These are phyloP conservation scores for Croton setiger DNA, from an alignment of 441 rosid genomes.

Conservation along the genomic window DNA sequence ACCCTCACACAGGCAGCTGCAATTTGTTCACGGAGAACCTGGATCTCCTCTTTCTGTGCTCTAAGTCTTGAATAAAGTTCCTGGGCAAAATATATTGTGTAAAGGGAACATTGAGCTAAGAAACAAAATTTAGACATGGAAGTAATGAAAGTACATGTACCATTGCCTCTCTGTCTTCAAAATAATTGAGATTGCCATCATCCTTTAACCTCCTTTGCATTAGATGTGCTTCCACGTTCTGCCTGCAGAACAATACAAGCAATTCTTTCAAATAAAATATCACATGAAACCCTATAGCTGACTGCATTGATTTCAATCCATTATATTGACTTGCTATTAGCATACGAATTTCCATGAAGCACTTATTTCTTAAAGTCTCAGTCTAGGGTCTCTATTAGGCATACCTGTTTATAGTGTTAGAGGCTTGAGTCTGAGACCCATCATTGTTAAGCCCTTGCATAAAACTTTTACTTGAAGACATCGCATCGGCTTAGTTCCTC, in stretches of 20 bases:
- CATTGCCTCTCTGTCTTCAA: constrained; percentile 66
- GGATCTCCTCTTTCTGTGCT: constrained; percentile 77
- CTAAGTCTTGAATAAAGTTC: constrained; percentile 57
- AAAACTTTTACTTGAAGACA: constrained; percentile 43
- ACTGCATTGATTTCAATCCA: neutral
- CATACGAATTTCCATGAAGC: neutral
- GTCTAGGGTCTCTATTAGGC: constrained; percentile 1
- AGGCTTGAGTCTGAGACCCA: constrained; percentile 33
- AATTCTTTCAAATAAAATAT: constrained; percentile 13
- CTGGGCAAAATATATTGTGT: constrained; percentile 34
- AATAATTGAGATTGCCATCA: constrained; percentile 35
- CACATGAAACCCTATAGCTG: neutral
- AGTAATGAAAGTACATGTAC: constrained; percentile 32
- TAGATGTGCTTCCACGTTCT: constrained; percentile 33
- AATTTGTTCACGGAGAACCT: constrained; percentile 71
- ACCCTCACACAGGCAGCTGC: constrained; percentile 77
- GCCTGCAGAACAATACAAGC: constrained; percentile 31
- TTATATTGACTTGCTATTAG: neutral
- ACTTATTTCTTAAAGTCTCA: neutral
- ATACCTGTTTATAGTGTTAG: constrained; percentile 46
- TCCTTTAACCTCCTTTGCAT: constrained; percentile 39
- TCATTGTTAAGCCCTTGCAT: constrained; percentile 30
- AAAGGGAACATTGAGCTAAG: constrained; percentile 20
- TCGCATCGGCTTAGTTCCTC: constrained; percentile 28
- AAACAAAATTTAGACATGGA: constrained; percentile 15